phyloP scores from a whole-genome alignment of 1,139 yeast species.

The Taiozyma sp. region DNA sequence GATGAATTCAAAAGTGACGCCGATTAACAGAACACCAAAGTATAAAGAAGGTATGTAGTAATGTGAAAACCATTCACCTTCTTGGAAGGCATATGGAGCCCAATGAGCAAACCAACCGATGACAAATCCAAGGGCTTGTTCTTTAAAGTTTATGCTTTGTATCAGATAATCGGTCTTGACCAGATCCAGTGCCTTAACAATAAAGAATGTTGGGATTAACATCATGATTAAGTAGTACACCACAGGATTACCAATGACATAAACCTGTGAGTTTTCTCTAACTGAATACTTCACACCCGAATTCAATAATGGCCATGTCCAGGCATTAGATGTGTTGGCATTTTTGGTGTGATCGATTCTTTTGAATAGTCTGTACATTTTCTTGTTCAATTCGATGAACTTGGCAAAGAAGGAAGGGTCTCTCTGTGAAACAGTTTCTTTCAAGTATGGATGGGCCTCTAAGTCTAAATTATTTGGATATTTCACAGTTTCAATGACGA shows the following conservation, averaged over 20 bases:
- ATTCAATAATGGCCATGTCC: slow-evolving; percentile 48
- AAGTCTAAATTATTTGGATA: slow-evolving; percentile 43
- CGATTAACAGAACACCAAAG: slow-evolving; percentile 51
- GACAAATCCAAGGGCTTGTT: slow-evolving; percentile 37
- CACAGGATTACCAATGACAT: slow-evolving; percentile 55
- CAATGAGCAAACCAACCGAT: slow-evolving; percentile 59
- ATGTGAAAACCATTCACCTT: slow-evolving; percentile 50
- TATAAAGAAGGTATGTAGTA: slow-evolving; percentile 60
- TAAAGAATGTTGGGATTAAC: slow-evolving; percentile 15
- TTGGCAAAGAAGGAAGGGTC: slow-evolving; percentile 14
- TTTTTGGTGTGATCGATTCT: slow-evolving; percentile 10
- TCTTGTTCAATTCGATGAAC: slow-evolving; percentile 14
- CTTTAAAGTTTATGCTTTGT: slow-evolving; percentile 11
- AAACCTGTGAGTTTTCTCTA: slow-evolving; percentile 39
- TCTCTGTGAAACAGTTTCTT: slow-evolving; percentile 29
- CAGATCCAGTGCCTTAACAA: slow-evolving; percentile 10
- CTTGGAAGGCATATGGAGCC: slow-evolving; percentile 47
- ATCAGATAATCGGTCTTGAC: slow-evolving; percentile 11
- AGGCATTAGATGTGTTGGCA: slow-evolving; percentile 22
- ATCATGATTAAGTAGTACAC: slow-evolving; percentile 38
- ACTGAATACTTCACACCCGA: slow-evolving; percentile 53
- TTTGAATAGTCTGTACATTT: slow-evolving; percentile 12
- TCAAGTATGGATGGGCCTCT: slow-evolving; percentile 18
- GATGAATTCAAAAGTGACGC: slow-evolving; percentile 43
- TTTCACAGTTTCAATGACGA: slow-evolving; percentile 61